Evolutionary conservation across 352 stramenopile genomes (phyloP).

Genomic region (Globisporangium cederbergense): DNA sequence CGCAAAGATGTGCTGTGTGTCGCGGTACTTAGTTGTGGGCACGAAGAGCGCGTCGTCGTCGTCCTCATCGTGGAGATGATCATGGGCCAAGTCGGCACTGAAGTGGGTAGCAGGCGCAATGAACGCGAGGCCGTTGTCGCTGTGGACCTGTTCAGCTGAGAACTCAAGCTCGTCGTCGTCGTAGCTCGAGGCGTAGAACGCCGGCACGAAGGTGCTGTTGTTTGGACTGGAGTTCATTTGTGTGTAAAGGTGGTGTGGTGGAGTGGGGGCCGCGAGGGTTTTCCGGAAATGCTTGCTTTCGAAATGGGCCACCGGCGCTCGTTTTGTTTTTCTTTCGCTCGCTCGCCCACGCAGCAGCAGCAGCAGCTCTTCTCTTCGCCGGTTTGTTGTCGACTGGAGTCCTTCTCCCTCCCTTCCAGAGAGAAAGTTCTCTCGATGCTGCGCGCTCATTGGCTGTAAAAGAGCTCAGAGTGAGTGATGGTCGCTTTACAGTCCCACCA

Average conservation of each 20-base stretch:
- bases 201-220: constrained; percentile 23
- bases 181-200: constrained; percentile 34
- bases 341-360: not conserved
- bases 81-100: not conserved
- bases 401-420: not conserved
- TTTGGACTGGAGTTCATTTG: constrained; percentile 14
- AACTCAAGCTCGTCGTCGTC: constrained; percentile 25
- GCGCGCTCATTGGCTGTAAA: constrained; percentile 28
- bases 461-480: constrained; percentile 21
- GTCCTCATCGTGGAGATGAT: constrained; percentile 5
- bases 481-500: constrained; percentile 2
- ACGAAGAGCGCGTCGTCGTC: constrained; percentile 14
- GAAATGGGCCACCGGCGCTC: not conserved
- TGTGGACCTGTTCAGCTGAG: constrained; percentile 23
- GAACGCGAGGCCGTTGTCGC: constrained; percentile 21
- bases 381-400: not conserved
- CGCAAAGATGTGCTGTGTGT: constrained; percentile 45
- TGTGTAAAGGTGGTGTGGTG: constrained; percentile 3
- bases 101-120: not conserved
- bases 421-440: constrained; percentile 32
- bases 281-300: constrained; percentile 11
- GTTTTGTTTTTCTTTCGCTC: not conserved
- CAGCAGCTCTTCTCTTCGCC: not conserved
- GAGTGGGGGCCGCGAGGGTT: not conserved
- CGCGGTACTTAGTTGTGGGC: constrained; percentile 34